Base-by-base conservation (phyloP, 2,329 filamentous ascomycete genomes). In the Penicillium sp. region DNA sequence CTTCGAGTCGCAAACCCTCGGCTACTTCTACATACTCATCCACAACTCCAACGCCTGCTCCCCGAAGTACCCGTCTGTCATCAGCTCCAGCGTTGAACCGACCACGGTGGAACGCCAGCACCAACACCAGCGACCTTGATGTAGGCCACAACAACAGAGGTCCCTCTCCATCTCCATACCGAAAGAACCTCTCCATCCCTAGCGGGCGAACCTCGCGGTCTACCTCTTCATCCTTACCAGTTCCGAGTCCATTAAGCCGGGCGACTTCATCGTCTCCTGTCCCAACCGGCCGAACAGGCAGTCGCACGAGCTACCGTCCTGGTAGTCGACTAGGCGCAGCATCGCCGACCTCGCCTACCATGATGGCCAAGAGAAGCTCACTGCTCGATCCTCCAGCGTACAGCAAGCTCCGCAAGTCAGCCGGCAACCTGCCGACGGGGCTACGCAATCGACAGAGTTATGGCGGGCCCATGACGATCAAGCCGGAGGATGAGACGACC, bases 31-130 rank as follows among this genome's bases (percentile, higher is more conserved):
- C 65, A 38, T 58, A 61, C 7, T 75, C 71, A 45, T 70, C 75
- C 14, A 71, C 74, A 1, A 76, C 79, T 8, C 75, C 79, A 11
- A 83, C 83, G 0, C 80, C 82, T 5, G 80, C 77, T 64, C 75
- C 71, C 62, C 72, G 65, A 48, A 75, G 49, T 69, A 79, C 55
- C 7, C 48, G 52, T 57, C n/a, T 64, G 62, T 76, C 80, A 51
- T 77, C 77, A 11, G 62, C 79, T 16, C 70, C 68, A 18, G 66
- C 74, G 33, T 68, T 69, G 20, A 78, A 82, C 56, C 84, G 87
- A 51, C 90, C 90, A 3, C 81, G 85, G 57, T 94, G 90, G 90
- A 93, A 86, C 66, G 67, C 66, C 11, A 88, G 85, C 28, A 83
- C 85, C 5, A 90, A 87, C 64, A 81, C 83, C 4, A 74, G 75